Evolutionary conservation across 2,329 filamentous ascomycete species (phyloP), one percentile per base, ranked within the genome.

Genomic region (Tolypocladium ovalisporum): DNA sequence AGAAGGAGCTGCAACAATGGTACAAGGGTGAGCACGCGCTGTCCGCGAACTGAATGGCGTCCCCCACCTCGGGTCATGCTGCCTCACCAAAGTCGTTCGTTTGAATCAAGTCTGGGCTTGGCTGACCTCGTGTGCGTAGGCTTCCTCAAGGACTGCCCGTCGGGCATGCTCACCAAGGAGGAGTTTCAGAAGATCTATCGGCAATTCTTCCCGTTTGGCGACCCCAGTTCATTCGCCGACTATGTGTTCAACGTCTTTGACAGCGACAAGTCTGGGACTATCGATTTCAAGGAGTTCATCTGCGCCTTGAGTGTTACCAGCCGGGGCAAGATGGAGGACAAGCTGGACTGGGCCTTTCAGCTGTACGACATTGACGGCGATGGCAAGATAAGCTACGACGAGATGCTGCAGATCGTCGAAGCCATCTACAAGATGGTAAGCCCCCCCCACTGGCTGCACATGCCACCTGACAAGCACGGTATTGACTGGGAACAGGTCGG

Each of bases 101-200:
- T n/a, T 7, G 42, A 32, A 8, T 27, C 22, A 22, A 2, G 19
- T 49, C 44, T 5, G 44, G 9, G 15, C 44, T 32, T 17, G 44
- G 27, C 44, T 49, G 44, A 49, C 44, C 15, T 49, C 27, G 27
- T 39, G 42, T 34, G 35, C 15, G 65, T 67, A 97, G 93, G 93
- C 62, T 97, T 99, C 78, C 82, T 97, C 61, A 97, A 97, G 79
- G 94, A 99, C 75, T 99, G 94, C 75, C 94, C 94, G 5, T 92
- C 89, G 47, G 94, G 94, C 73, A 96, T 91, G 80, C 87, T 99
- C 72, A 94, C 90, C 68, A 99, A 97, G 76, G 88, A 96, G 70
- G 94, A 99, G 75, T 99, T 99, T 74, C 94, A 97, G 75, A 97
- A 97, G 78, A 99, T 99, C 69, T 99, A 99, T 76, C 90, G 94